Evolutionary conservation across 2,329 filamentous ascomycete genomes (phyloP).

Genomic region (Sarocladiaceae sp.): DNA sequence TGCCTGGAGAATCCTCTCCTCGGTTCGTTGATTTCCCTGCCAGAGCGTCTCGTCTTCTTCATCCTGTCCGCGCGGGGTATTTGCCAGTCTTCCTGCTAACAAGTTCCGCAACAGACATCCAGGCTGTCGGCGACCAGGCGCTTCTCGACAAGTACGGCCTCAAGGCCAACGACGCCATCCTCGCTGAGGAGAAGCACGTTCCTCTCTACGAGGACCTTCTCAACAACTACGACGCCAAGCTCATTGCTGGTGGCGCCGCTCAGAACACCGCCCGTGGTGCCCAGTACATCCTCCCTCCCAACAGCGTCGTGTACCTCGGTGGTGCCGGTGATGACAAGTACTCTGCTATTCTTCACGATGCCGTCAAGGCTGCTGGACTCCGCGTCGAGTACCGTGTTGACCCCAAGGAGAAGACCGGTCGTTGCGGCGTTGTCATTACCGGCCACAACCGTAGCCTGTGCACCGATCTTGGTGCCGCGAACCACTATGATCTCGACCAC

Average conservation of each 20-base stretch:
- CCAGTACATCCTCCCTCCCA: slow-evolving; percentile 85
- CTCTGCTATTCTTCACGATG: slow-evolving; percentile 77
- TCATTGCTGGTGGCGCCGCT: slow-evolving; percentile 92
- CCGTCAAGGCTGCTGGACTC: slow-evolving; percentile 81
- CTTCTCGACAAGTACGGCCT: slow-evolving; percentile 89
- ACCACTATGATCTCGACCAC: slow-evolving; percentile 94
- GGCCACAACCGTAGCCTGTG: slow-evolving; percentile 92
- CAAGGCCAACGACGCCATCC: slow-evolving; percentile 95
- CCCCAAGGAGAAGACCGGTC: slow-evolving; percentile 74
- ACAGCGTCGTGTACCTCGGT: slow-evolving; percentile 89
- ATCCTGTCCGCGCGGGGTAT: neutral
- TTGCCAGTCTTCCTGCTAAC: slow-evolving; percentile 5
- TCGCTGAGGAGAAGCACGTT: slow-evolving; percentile 87
- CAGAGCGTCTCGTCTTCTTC: neutral
- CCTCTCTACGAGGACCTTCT: slow-evolving; percentile 89
- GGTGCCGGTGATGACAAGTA: slow-evolving; percentile 96
- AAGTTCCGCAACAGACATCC: slow-evolving; percentile 61
- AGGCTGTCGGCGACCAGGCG: slow-evolving; percentile 73
- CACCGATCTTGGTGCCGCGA: slow-evolving; percentile 92
- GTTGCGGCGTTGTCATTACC: slow-evolving; percentile 94
- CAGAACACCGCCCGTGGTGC: slow-evolving; percentile 97
- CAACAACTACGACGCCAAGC: slow-evolving; percentile 84
- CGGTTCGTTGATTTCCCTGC: slow-evolving; percentile 45
- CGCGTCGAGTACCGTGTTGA: slow-evolving; percentile 94
- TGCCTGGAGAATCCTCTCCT: slow-evolving; percentile 97